These are phyloP conservation scores for Raphidocelis subcapitata DNA, from an alignment of 139 green algal species.

Conservation along the genomic window DNA sequence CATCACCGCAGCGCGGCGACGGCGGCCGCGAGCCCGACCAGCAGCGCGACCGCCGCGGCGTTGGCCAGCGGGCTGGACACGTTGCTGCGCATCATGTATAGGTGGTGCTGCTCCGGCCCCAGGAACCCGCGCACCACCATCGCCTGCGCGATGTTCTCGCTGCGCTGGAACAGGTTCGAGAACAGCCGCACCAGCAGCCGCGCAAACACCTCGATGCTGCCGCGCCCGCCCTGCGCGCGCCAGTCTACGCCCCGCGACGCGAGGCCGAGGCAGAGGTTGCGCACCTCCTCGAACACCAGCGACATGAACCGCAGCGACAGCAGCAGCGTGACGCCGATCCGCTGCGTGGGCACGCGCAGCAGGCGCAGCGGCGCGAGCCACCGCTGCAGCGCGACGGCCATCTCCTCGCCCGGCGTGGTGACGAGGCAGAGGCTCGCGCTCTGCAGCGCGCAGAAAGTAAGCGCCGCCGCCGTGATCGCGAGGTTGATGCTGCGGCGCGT, in stretches of 20 bases:
- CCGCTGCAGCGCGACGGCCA: conserved; percentile 60
- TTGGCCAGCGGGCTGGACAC: conserved; percentile 36
- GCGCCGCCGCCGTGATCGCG: conserved; percentile 51
- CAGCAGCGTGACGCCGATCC: conserved; percentile 78
- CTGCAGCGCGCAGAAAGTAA: conserved; percentile 79
- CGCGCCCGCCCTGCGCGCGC: conserved; percentile 47
- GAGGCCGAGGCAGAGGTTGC: conserved; percentile 79
- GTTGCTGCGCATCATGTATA: conserved; percentile 61
- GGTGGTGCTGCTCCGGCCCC: conserved; percentile 49
- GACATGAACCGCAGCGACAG: conserved; percentile 86
- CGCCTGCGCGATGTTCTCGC: conserved; percentile 65
- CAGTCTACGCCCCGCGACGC: conserved; percentile 76
- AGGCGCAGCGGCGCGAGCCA: conserved; percentile 61
- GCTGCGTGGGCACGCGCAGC: conserved; percentile 50
- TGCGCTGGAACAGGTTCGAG: conserved; percentile 63
- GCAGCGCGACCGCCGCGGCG: conserved; percentile 28
- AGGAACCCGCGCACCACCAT: conserved; percentile 75
- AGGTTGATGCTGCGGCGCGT: conserved; percentile 69
- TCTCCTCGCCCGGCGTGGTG: conserved; percentile 78
- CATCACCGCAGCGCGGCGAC: conserved; percentile 18
- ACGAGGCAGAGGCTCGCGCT: conserved; percentile 73
- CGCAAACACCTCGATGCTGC: conserved; percentile 45
- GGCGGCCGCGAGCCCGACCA: conserved; percentile 26
- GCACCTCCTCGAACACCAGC: conserved; percentile 83
- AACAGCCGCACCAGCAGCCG: conserved; percentile 59